Evolutionary conservation across 2,329 filamentous ascomycete species (phyloP), one percentile per base, ranked within the genome.

Genomic region (Xylaria arbuscula): DNA sequence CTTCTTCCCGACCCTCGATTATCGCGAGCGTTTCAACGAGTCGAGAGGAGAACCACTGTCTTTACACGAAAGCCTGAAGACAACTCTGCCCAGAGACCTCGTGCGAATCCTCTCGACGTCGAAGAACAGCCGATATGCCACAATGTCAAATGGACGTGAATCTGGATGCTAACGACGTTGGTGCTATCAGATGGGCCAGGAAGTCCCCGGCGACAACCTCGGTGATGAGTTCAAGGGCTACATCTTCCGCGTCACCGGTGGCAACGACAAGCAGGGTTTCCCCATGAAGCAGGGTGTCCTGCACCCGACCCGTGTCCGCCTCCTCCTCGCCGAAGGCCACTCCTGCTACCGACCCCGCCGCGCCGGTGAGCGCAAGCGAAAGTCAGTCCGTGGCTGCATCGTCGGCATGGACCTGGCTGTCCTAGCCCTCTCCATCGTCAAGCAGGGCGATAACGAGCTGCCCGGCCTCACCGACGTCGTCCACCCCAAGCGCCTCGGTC

Each of bases 181-280:
- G 53, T 64, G 71, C 34, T 64, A 74, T 76, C 80, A 91, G 87
- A 96, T 96, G 93, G 93, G 93, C 81, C 89, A 91, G 80, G 93
- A 98, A 88, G 93, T 99, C 79, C 86, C 92, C 79, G 96, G 92
- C 81, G 97, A 99, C 88, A 92, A 91, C 82, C 89, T 99, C 81
- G 96, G 96, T 81, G 94, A 98, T 83, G 96, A 99, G 88, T 99
- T 97, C 93, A 98, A 98, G 90, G 96, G 96, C 85, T 99, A 99
- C 89, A 91, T 99, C 88, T 94, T 99, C 92, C 92, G 90, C 84
- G 98, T 99, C 88, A 99, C 96, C 80, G 97, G 96, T 82, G 96
- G 97, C 83, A 99, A 99, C 92, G 96, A 99, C 93, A 99, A 99
- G 93, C 97, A 99, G 90, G 96, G 96, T 88, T 99, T 99, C 91